Evolutionary conservation across 345 rosid genomes (phyloP), one percentile per base, ranked within the genome.

Genomic region (Ceriops decandra): DNA sequence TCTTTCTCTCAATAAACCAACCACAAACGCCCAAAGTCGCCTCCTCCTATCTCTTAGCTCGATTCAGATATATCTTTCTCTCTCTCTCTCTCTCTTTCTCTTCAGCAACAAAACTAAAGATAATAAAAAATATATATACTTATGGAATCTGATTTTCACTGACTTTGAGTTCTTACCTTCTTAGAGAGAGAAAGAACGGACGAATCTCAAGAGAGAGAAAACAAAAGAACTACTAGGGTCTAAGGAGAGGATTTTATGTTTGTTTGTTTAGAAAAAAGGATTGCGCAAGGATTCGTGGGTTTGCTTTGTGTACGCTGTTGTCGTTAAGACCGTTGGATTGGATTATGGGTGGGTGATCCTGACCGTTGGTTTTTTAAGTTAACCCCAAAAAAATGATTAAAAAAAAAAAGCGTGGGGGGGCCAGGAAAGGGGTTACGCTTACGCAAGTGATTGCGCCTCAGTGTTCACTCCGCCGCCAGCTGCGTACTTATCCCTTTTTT

Each of bases 381-480:
- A 7, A 7, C 1, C 26, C 26, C 26, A 1, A 24, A 24, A 24
- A 24, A 24, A 24, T 24, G 26, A 24, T 24, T 24, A 24, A 24
- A 24, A 24, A 24, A 24, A 24, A 24, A 24, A 24, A 24, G 26
- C 26, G 26, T 24, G 26, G 26, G 26, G 62, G 64, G 42, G 64
- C 22, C 10, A 66, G 68, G 63, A 46, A 54, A 33, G 36, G 9
- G 8, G 36, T 33, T 33, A 33, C 36, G 36, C 9, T 60, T 35
- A 66, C 51, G 47, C 76, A 60, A 60, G 76, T 73, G 71, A 60
- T 60, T 5, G 49, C 53, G 38, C 30, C 42, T 66, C 60, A 56
- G 71, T 67, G 60, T 63, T 60, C 66, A 26, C 38, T 53, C 42
- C 77, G 72, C 77, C 77, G 77, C 72, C 72, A 74, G 72, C 68